Evolutionary conservation across 2,329 filamentous ascomycete species (phyloP), one percentile per base, ranked within the genome.

Genomic region (Claviceps sp.): DNA sequence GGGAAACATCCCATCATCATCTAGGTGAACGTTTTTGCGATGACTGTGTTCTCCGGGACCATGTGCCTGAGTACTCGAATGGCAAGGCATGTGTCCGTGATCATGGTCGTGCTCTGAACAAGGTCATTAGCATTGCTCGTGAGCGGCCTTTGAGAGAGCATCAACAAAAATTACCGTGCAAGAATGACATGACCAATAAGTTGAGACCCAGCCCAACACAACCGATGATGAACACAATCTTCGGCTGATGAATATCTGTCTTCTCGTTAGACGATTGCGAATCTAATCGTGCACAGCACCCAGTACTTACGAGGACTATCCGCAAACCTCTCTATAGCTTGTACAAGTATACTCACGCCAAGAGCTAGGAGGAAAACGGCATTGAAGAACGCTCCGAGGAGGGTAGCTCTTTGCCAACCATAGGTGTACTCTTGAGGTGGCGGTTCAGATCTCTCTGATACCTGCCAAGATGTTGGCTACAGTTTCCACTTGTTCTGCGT

Each of bases 341-440:
- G 85, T 2, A 89, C 68, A 37, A 85, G 75, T 48, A 89, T 86
- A 63, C 83, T 87, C 38, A 89, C 65, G 1, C 84, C 84, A 2
- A 90, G 69, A 1, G 83, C 85, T 16, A 89, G 65, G 1, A 90
- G 73, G 54, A 90, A 86, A 1, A 83, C 81, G 14, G 85, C 85
- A 60, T 90, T 90, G 73, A 89, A 90, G 65, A 90, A 90, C 22
- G 84, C 84, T 5, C 85, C 85, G 0, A 90, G 71, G 1, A 89
- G 65, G n/a, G 79, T 77, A 16, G 85, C 84, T 36, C 86, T 76
- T 52, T 86, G 82, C 85, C 84, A 89, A n/a, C 85, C 85, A 58
- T 86, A 89, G 0, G 84, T 68, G 34, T 60, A 63, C 24, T 58
- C 49, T 45, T 76, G 71, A 0, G 83, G 82, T 1, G 76, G 76